Base-by-base conservation (phyloP, 306 rosid genomes). In the Trifolium pratense region DNA sequence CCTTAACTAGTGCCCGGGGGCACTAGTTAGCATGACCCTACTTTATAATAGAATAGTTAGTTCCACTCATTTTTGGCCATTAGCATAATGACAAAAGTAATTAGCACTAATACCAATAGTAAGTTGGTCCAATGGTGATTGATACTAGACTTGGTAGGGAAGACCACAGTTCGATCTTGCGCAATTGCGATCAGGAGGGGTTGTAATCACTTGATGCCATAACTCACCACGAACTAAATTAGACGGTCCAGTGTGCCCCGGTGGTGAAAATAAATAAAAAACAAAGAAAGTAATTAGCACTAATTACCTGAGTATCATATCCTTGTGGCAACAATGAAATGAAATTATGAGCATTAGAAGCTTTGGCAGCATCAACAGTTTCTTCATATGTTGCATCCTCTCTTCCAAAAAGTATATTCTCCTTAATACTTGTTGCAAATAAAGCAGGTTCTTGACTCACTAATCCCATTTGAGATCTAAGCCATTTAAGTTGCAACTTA, bases 391-490 rank as follows among this genome's bases (percentile, higher is more conserved):
- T 78, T 1, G 92, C 98, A 70, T 88, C 90, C 51, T 91, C 98
- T 46, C 82, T 91, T 1, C 98, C 98, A 81, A 94, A 94, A 1
- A 94, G 81, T 65, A 94, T 80, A 71, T 94, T 94, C 79, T 94
- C 96, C 26, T 73, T 89, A 68, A 94, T 89, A 59, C 82, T 82
- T 2, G 98, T 91, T 2, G 91, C 98, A 64, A 94, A 94, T 1
- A 94, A 83, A 3, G 90, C 94, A 9, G 98, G 98, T 69, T 94
- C 98, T 64, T 94, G 98, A 70, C 98, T 94, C 7, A 94, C 97
- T 76, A 94, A 68, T 0, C 98, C 98, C 97, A 94, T 86, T 26
- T 91, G 94, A 5, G 94, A 91, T 40, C 98, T 84, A 20, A 94
- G 31, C 98, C 98, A 91, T 74, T 88, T 88, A 20, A 94, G 86